Evolutionary conservation across 2,329 filamentous ascomycete genomes (phyloP).

Genomic region (Diaporthe ampelina): DNA sequence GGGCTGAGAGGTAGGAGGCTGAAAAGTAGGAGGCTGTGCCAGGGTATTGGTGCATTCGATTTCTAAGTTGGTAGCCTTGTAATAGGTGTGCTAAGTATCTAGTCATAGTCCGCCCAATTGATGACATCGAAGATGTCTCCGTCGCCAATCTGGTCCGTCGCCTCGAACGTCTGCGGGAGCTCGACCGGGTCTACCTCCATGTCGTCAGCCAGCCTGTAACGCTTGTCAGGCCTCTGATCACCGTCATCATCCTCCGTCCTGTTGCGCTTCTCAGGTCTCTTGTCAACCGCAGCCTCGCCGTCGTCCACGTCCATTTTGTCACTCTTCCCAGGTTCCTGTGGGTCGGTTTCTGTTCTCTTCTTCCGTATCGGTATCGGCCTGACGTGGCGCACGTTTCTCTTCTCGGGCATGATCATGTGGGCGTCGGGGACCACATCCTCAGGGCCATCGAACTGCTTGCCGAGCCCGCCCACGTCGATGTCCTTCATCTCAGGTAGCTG

Average conservation of each 20-base stretch:
- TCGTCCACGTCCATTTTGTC: too few species aligned
- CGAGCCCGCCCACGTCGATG: background rate
- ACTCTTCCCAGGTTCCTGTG: too few species aligned
- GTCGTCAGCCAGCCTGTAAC: background rate
- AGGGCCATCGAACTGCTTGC: too few species aligned
- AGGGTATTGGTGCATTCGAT: too few species aligned
- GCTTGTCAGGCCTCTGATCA: background rate
- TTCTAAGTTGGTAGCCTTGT: too few species aligned
- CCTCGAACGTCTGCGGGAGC: background rate
- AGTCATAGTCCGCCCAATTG: background rate
- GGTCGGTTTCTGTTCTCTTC: rapidly evolving
- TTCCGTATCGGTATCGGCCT: too few species aligned
- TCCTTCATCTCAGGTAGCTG: background rate
- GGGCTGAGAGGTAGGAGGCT: too few species aligned
- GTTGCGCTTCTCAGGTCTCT: background rate
- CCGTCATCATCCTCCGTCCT: background rate
- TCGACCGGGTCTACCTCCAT: background rate
- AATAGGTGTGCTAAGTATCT: background rate
- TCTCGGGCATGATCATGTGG: too few species aligned
- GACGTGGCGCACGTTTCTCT: too few species aligned
- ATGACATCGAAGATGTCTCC: background rate
- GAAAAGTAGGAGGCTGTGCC: too few species aligned
- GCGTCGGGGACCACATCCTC: too few species aligned
- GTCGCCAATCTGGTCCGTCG: background rate
- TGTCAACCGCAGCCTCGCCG: too few species aligned